phyloP scores from a whole-genome alignment of 345 rosid genomes.

The Punica granatum region DNA sequence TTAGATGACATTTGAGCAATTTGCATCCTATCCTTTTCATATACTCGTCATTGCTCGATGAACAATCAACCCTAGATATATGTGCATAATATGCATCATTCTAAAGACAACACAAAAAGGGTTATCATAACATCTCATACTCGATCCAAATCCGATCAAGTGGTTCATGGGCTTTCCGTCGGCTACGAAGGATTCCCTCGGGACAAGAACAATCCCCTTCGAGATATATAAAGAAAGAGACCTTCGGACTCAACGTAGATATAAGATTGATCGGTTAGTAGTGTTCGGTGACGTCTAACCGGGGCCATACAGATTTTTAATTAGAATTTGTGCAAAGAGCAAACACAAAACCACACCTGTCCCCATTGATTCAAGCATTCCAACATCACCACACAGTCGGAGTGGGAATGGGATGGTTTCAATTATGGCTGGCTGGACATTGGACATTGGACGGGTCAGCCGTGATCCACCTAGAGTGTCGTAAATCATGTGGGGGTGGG shows the following conservation, averaged over 20 bases:
- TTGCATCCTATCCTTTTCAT: too few species aligned
- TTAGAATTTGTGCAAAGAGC: not conserved
- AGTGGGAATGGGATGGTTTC: not conserved
- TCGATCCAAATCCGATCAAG: not conserved
- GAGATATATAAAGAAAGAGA: too few species aligned
- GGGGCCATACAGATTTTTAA: not conserved
- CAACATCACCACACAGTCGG: not conserved
- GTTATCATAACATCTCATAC: not conserved
- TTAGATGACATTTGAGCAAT: too few species aligned
- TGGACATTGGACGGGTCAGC: not conserved
- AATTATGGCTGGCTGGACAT: too few species aligned
- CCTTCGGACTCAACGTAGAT: too few species aligned
- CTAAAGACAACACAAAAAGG: too few species aligned
- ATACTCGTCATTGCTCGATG: too few species aligned
- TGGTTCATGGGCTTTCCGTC: not conserved
- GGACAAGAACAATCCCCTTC: not conserved
- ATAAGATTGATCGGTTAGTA: too few species aligned
- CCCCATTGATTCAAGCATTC: not conserved
- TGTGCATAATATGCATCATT: too few species aligned
- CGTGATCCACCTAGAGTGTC: not conserved
- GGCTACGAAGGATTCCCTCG: not conserved
- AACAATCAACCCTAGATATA: too few species aligned
- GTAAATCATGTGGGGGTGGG: too few species aligned
- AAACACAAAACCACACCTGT: not conserved
- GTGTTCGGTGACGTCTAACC: not conserved